Percentiles rank a stretch among this genome's conserved stretches.
Conservation (phyloP, 2,329 filamentous ascomycete genomes). For the Calonectria pteridis region DNA sequence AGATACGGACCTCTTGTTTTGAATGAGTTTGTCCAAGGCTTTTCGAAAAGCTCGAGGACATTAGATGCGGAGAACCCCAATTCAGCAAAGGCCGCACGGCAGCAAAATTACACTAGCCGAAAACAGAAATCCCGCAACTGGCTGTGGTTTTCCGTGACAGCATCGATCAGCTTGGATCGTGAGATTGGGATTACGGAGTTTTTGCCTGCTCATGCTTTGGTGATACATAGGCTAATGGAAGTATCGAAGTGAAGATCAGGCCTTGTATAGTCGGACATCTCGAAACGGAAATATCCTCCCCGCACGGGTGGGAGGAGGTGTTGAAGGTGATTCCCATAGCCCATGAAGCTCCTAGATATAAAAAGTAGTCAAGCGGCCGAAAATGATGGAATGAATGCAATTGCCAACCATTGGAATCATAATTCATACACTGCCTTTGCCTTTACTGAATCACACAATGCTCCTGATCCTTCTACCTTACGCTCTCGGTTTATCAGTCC, state of each 20-base stretch:
- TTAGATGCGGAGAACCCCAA: not conserved
- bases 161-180: not conserved
- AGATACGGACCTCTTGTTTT: not conserved
- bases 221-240: not conserved
- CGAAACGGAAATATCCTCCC: not conserved
- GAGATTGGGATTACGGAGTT: not conserved
- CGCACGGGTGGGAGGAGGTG: not conserved
- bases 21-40: not conserved
- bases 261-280: not conserved
- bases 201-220: not conserved
- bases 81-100: not conserved
- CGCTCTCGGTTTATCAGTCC: not conserved
- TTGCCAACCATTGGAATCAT: too few relatives aligned
- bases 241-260: not conserved
- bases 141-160: not conserved
- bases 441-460: not conserved
- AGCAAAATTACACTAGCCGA: not conserved
- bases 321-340: too few relatives aligned
- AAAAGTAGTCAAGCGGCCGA: not conserved
- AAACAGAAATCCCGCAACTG: not conserved
- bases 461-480: not conserved
- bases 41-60: not conserved
- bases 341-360: not conserved
- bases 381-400: not conserved
- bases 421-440: not conserved